phyloP scores from a whole-genome alignment of 208 protist genomes.

The Trypanosoma avium region DNA sequence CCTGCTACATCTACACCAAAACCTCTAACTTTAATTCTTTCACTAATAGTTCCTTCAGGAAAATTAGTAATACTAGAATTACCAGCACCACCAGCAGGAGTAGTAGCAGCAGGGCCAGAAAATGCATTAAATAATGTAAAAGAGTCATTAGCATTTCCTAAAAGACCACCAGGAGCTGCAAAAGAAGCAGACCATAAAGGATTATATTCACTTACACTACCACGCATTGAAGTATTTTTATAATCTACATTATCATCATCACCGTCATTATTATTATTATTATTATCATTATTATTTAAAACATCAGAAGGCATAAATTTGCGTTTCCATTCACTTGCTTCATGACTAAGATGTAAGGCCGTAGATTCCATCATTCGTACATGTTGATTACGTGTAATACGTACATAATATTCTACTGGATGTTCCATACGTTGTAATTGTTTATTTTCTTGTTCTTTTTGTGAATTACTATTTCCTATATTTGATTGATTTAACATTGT shows the following conservation, averaged over 20 bases:
- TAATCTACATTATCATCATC: too few relatives aligned
- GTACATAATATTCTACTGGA: constrained; percentile 77
- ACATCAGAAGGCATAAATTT: constrained; percentile 37
- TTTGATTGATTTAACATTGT: background rate
- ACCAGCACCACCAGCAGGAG: too few relatives aligned
- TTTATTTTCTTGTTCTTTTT: constrained; percentile 16
- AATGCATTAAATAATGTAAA: constrained; percentile 20
- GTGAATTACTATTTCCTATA: background rate
- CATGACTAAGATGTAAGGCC: constrained; percentile 43
- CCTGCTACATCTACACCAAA: constrained; percentile 20
- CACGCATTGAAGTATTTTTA: constrained; percentile 1
- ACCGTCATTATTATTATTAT: background rate
- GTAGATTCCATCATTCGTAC: constrained; percentile 47
- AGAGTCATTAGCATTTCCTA: constrained; percentile 36
- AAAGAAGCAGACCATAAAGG: constrained; percentile 10
- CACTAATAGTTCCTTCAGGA: constrained; percentile 8
- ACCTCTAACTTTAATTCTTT: constrained; percentile 26
- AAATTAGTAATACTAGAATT: background rate
- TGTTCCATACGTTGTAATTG: constrained; percentile 30
- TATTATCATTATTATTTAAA: background rate
- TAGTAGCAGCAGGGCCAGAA: too few relatives aligned
- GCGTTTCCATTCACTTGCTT: constrained; percentile 56
- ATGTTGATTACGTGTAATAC: constrained; percentile 58
- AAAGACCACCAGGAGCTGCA: constrained; percentile 24
- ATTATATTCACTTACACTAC: constrained; percentile 10